phyloP scores from a whole-genome alignment of 2,329 filamentous ascomycete genomes.

The Aspergillus candidus region DNA sequence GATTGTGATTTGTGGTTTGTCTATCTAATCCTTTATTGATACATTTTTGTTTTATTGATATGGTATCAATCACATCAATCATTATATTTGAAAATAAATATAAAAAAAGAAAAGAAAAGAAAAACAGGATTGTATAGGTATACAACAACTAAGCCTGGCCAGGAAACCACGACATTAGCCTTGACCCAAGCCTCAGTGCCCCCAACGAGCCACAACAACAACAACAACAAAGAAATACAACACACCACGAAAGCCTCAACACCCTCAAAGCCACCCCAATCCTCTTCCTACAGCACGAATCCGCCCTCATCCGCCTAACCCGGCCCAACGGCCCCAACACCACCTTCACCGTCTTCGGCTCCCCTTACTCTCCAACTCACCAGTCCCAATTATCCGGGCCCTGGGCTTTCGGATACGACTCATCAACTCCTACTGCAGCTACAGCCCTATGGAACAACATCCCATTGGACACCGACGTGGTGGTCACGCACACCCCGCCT shows the following conservation, averaged over 20 bases:
- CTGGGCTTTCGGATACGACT: slow-evolving; percentile 53
- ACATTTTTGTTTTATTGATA: too few relatives aligned
- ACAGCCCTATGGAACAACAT: slow-evolving; percentile 44
- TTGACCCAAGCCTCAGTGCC: slow-evolving; percentile 46
- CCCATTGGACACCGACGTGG: slow-evolving; percentile 46
- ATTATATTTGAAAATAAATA: too few relatives aligned
- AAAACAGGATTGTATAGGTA: too few relatives aligned
- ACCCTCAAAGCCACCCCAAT: slow-evolving; percentile 42
- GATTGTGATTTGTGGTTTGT: slow-evolving; percentile 50
- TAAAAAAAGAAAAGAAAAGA: too few relatives aligned
- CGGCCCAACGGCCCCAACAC: slow-evolving; percentile 43
- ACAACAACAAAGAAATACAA: slow-evolving; percentile 38
- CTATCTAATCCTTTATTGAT: neutral
- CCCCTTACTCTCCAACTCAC: slow-evolving; percentile 39
- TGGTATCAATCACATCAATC: too few relatives aligned
- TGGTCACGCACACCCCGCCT: slow-evolving; percentile 54
- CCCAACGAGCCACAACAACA: slow-evolving; percentile 39
- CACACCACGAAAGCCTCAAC: slow-evolving; percentile 39
- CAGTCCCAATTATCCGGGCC: slow-evolving; percentile 35
- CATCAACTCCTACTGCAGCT: slow-evolving; percentile 29
- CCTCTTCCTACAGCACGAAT: slow-evolving; percentile 48
- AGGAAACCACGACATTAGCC: slow-evolving; percentile 55
- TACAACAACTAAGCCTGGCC: neutral
- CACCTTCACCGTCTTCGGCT: slow-evolving; percentile 53
- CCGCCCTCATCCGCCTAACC: slow-evolving; percentile 40